A percentile compares a stretch with the other conserved stretches of the same genome.
phyloP scores from a whole-genome alignment of 2,329 filamentous ascomycete species.

The Aspergillus sp. region DNA sequence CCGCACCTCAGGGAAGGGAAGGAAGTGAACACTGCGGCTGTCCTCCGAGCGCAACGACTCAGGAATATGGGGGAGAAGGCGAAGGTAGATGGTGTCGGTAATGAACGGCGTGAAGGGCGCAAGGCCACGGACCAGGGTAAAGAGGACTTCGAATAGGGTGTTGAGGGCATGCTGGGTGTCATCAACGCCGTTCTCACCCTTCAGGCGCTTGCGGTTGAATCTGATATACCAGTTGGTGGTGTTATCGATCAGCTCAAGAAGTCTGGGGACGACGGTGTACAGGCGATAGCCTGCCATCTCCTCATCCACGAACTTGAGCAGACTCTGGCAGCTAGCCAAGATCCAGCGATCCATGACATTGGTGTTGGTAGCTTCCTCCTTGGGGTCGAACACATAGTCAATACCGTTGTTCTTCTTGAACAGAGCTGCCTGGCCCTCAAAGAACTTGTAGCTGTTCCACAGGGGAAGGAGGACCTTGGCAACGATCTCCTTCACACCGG shows the following conservation, averaged over 20 bases:
- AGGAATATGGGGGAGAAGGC: conserved; percentile 78
- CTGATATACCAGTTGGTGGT: conserved; percentile 99
- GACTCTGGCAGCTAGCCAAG: conserved; percentile 83
- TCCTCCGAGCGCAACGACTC: conserved; percentile 68
- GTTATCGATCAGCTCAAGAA: conserved; percentile 83
- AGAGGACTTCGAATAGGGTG: conserved; percentile 90
- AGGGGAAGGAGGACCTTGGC: conserved; percentile 85
- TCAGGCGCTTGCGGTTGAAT: conserved; percentile 86
- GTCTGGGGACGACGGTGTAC: conserved; percentile 86
- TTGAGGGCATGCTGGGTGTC: conserved; percentile 91
- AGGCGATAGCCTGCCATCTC: conserved; percentile 82
- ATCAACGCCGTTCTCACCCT: conserved; percentile 80
- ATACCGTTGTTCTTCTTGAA: conserved; percentile 80
- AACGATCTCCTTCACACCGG: conserved; percentile 91
- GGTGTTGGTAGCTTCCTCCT: conserved; percentile 69
- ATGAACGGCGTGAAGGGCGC: conserved; percentile 96
- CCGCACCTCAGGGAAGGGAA: conserved; percentile 83
- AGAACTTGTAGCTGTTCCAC: conserved; percentile 98
- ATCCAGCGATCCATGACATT: conserved; percentile 99
- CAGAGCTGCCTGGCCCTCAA: conserved; percentile 80
- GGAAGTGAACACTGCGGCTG: conserved; percentile 84
- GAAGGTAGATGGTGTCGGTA: conserved; percentile 88
- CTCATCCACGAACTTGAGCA: conserved; percentile 85
- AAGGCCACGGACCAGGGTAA: conserved; percentile 79
- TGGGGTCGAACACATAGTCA: conserved; percentile 75